Evolutionary conservation across 176 grass and related monocot species (phyloP), one percentile per base, ranked within the genome.

Genomic region (Dendrocalamus sinicus): DNA sequence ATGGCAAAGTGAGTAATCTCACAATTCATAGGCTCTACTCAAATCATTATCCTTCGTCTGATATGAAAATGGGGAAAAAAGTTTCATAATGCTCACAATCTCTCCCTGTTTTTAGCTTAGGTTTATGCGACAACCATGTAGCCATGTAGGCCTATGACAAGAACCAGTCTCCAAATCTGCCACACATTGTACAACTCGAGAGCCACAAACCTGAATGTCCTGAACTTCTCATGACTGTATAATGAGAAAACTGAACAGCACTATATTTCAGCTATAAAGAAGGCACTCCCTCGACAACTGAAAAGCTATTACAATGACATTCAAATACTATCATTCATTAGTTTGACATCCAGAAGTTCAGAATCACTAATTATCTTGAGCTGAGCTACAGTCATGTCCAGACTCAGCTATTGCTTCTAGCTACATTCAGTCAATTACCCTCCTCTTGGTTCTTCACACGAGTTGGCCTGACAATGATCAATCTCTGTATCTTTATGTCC

Each of bases 401-500:
- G 53, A 74, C 74, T 58, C 67, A 84, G 67, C 67, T 67, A 55
- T 45, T 30, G 22, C 23, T 87, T 62, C 24, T 20, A 50, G 37
- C 48, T 30, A 58, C 39, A 23, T 84, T 37, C 74, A 70, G 37
- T 78, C n/a, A 77, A 10, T n/a, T 20, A 40, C 19, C n/a, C 30
- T 24, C 81, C 73, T 30, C 53, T 44, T 32, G 20, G 5, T 88
- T 64, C 20, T 78, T 64, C 19, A 50, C 75, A 73, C 81, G 50
- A 71, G 26, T 41, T 79, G 48, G 37, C 12, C 35, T 74, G 48
- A 39, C 71, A 75, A 47, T 59, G 65, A 54, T 86, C 79, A 83
- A 8, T 67, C 11, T 55, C 41, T 61, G 68, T 80, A 87, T 71
- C 57, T 83, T 58, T 73, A 78, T 4, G 84, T 91, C 28, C 41